Evolutionary conservation across 257 asterid genomes (phyloP).

Genomic region (Petrea volubilis): DNA sequence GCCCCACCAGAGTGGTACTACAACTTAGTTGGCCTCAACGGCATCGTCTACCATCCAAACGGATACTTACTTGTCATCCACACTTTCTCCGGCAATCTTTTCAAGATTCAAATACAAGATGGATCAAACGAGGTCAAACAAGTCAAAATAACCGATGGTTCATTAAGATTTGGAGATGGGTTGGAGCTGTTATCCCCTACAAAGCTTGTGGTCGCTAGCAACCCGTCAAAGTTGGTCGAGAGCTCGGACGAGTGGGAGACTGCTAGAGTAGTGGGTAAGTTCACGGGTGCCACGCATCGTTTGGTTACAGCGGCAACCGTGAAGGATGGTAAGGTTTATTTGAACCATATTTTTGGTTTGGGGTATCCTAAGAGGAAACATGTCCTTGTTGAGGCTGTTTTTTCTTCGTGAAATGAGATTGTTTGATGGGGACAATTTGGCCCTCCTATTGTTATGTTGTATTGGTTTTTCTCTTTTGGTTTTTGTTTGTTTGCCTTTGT

Average conservation of each 20-base stretch:
- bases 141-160: conserved; percentile 47
- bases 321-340: conserved; percentile 78
- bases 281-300: conserved; percentile 60
- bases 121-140: conserved; percentile 47
- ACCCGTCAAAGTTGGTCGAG: conserved; percentile 63
- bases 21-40: conserved; percentile 63
- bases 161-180: conserved; percentile 81
- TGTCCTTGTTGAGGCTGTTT: conserved; percentile 73
- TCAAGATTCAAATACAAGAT: conserved; percentile 53
- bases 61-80: conserved; percentile 76
- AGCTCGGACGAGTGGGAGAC: conserved; percentile 79
- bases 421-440: neutral
- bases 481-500: neutral
- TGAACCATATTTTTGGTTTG: conserved; percentile 79
- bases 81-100: conserved; percentile 69
- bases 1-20: conserved; percentile 64
- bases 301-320: conserved; percentile 68
- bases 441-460: neutral
- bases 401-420: conserved; percentile 27
- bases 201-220: conserved; percentile 77
- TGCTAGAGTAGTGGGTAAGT: conserved; percentile 52
- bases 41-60: conserved; percentile 85
- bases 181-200: conserved; percentile 68
- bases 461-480: neutral
- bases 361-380: conserved; percentile 90